Evolutionary conservation across 345 rosid genomes (phyloP).

Genomic region (Murraya koenigii): DNA sequence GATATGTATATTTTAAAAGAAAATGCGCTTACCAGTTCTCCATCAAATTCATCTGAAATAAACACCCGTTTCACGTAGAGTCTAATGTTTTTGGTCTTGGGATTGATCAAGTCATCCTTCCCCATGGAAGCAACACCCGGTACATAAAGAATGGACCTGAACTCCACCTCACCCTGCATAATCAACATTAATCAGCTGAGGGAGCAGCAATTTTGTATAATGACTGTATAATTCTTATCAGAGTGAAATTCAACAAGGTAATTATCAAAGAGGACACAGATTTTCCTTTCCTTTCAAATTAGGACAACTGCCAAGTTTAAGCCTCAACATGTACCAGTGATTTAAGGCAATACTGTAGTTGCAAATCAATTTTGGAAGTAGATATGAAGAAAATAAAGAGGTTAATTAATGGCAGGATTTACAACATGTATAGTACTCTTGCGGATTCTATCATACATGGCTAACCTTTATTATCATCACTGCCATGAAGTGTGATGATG

Average conservation of each 20-base stretch:
- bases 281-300: background rate
- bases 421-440: background rate
- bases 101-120: conserved; percentile 81
- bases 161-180: conserved; percentile 95
- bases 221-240: background rate
- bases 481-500: conserved; percentile 85
- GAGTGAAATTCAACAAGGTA: background rate
- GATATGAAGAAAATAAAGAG: background rate
- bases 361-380: conserved; percentile 7
- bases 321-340: background rate
- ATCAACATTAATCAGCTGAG: conserved; percentile 16
- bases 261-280: background rate
- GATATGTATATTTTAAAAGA: background rate
- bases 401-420: background rate
- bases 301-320: background rate
- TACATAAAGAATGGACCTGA: conserved; percentile 88
- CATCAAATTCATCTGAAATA: conserved; percentile 98
- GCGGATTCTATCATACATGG: background rate
- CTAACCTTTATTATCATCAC: conserved; percentile 49
- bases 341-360: background rate
- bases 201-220: background rate
- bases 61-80: conserved; percentile 93
- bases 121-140: conserved; percentile 74
- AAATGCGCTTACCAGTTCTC: conserved; percentile 73
- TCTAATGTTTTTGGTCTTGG: conserved; percentile 95